Conservation (phyloP, 129 eudicot species). For the Sambucus nigra region DNA sequence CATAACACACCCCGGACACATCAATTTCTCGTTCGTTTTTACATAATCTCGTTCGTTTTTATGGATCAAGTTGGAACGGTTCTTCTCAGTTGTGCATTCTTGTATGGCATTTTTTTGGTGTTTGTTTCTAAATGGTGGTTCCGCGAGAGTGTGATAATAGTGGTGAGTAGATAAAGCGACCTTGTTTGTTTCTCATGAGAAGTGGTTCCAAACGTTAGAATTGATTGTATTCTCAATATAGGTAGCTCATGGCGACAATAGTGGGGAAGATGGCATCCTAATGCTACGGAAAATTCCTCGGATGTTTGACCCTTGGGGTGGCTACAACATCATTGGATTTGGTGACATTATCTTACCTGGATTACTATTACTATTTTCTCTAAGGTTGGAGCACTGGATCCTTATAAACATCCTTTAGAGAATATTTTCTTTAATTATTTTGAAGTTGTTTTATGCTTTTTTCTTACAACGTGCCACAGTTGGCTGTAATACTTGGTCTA, state of each 20-base stretch:
- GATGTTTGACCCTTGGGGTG: slow-evolving; percentile 99
- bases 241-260: slow-evolving; percentile 98
- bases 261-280: slow-evolving; percentile 98
- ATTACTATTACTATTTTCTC: slow-evolving; percentile 71
- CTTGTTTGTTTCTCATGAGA: background rate
- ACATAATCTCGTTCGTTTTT: background rate
- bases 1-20: no score
- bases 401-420: background rate
- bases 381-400: no score
- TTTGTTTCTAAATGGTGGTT: slow-evolving; percentile 84
- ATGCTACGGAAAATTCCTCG: slow-evolving; percentile 96
- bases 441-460: background rate
- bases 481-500: background rate
- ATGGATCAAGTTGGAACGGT: slow-evolving; percentile 92
- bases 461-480: background rate
- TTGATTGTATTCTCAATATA: slow-evolving; percentile 13
- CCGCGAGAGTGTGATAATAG: slow-evolving; percentile 94
- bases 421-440: background rate
- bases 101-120: slow-evolving; percentile 98
- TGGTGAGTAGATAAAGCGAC: slow-evolving; percentile 40
- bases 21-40: background rate
- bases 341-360: slow-evolving; percentile 98
- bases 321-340: slow-evolving; percentile 94
- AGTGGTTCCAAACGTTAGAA: background rate
- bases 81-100: slow-evolving; percentile 88